A percentile compares a stretch with the other conserved stretches of the same genome.
Evolutionary conservation across 1,139 yeast genomes (phyloP).

Genomic region (Taphrina confusa): DNA sequence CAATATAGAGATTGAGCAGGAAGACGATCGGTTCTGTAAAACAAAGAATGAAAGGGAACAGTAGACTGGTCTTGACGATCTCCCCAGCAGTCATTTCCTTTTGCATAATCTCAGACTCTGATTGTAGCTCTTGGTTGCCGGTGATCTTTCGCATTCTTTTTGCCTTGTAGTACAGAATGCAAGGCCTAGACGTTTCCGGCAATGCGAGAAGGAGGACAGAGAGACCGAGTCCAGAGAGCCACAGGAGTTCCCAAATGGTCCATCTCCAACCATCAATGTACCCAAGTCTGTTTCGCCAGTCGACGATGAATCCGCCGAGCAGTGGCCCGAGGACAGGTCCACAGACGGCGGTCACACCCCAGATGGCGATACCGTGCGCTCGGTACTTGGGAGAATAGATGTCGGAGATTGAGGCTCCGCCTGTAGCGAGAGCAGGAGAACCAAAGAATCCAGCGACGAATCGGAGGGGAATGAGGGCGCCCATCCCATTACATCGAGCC

Average conservation of each 20-base stretch:
- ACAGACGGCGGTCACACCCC: constrained; percentile 55
- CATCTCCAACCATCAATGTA: constrained; percentile 67
- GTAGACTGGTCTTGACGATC: constrained; percentile 44
- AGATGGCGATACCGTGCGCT: constrained; percentile 52
- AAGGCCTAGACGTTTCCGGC: constrained; percentile 91
- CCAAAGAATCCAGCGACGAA: constrained; percentile 80
- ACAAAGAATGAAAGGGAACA: constrained; percentile 58
- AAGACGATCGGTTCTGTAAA: constrained; percentile 53
- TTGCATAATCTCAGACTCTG: constrained; percentile 58
- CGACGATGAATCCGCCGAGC: constrained; percentile 75
- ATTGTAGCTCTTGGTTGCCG: constrained; percentile 49
- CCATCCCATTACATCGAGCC: constrained; percentile 58
- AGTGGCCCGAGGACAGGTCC: constrained; percentile 81
- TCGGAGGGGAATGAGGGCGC: constrained; percentile 59
- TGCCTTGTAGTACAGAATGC: constrained; percentile 73
- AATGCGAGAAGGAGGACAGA: constrained; percentile 58
- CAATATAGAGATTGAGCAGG: constrained; percentile 47
- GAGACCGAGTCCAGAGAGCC: constrained; percentile 53
- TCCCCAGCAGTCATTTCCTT: constrained; percentile 27
- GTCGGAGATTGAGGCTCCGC: constrained; percentile 84
- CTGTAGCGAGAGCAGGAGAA: constrained; percentile 82
- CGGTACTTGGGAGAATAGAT: constrained; percentile 68
- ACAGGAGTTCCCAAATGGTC: constrained; percentile 56
- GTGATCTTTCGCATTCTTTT: constrained; percentile 49
- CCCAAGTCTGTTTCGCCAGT: constrained; percentile 42